Evolutionary conservation across 169 alveolate genomes (phyloP).

Genomic region (Plasmodium gallinaceum): DNA sequence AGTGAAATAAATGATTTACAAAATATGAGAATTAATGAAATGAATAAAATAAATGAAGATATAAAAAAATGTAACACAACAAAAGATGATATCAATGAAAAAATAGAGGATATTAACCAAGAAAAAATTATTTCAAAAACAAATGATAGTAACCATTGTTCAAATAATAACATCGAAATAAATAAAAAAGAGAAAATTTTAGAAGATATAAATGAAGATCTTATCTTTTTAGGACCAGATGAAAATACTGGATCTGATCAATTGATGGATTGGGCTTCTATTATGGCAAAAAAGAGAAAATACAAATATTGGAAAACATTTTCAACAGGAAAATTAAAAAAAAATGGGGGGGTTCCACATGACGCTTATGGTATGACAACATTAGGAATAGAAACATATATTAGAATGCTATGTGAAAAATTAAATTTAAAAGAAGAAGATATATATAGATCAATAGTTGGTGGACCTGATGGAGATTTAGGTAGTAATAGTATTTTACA

Average conservation of each 20-base stretch:
- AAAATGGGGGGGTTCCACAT: conserved; percentile 92
- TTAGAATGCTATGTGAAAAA: conserved; percentile 80
- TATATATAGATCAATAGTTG: conserved; percentile 88
- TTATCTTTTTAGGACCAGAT: conserved; percentile 84
- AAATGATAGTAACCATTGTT: neutral
- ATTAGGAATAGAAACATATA: conserved; percentile 81
- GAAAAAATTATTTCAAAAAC: neutral
- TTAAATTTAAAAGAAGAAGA: conserved; percentile 81
- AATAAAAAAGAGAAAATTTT: neutral
- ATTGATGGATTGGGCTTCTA: conserved; percentile 91
- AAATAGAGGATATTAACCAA: neutral
- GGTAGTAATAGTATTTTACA: conserved; percentile 90
- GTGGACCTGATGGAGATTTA: conserved; percentile 94
- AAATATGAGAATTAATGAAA: no score
- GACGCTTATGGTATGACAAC: conserved; percentile 93
- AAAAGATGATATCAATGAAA: neutral
- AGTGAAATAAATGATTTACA: no score
- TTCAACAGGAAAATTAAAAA: conserved; percentile 90
- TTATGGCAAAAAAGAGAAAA: conserved; percentile 84
- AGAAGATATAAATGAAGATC: conserved; percentile 39
- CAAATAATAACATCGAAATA: no score
- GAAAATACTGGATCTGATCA: conserved; percentile 90
- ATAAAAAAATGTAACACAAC: neutral
- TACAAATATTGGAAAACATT: conserved; percentile 87
- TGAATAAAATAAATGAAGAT: neutral